Evolutionary conservation across 495 filamentous ascomycete genomes (phyloP), one percentile per base, ranked within the genome.

Genomic region (Aspergillus affinis): DNA sequence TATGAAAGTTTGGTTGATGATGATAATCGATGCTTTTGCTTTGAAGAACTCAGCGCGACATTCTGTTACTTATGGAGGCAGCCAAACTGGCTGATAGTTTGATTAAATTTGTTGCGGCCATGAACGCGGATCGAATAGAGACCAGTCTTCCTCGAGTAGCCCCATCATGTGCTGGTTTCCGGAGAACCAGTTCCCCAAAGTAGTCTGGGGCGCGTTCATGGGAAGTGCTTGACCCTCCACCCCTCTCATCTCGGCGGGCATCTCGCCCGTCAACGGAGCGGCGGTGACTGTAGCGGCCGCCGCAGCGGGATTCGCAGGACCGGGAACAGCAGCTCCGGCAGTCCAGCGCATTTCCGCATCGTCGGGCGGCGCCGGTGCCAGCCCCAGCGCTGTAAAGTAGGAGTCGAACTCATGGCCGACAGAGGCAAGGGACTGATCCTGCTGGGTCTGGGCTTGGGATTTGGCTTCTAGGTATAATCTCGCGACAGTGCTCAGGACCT

Each of bases 101-200:
- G 9, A 48, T 6, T 36, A 27, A 46, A 12, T 23, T 32, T 27
- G 6, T 45, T 55, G 52, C 45, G 30, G 47, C 55, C 61, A 60
- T n/a, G 21, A 52, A 2, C 57, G 62, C 19, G 78, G 72, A 59
- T 82, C 79, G 46, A 86, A 81, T 55, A 77, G 69, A 10, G 80
- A 79, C 19, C 85, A 51, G 66, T 87, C 85, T 61, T 84, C 83
- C 61, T 88, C 85, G 51, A 89, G 59, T 58, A 90, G 58, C 0
- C 82, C 83, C 74, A 88, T 75, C 72, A 90, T 84, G 64, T 86
- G 82, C 46, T 83, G 81, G 63, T 86, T 87, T 0, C 86, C 84
- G 32, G 83, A 86, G 61, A 86, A 90, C 87, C 86, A 90, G 61
- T 86, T 86, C 20, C 83, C 84, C 10, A 89, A 63, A 48, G 72